These are phyloP conservation scores for Eucalyptus cloeziana DNA, from an alignment of 345 rosid species.

Conservation along the genomic window DNA sequence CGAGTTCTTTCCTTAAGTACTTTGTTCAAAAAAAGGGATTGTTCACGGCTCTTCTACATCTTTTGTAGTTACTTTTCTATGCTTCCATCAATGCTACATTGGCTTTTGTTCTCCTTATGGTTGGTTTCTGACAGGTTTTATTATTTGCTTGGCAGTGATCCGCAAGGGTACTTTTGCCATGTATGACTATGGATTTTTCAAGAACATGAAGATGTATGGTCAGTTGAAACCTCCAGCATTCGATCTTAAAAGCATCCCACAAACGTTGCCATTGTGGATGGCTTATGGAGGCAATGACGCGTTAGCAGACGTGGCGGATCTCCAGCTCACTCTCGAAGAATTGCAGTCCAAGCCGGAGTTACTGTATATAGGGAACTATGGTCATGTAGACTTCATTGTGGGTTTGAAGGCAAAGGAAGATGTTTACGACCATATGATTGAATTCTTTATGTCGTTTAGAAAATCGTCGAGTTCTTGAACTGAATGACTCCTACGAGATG, in stretches of 20 bases:
- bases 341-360: constrained; percentile 44
- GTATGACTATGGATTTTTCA: constrained; percentile 66
- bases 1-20: neutral
- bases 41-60: neutral
- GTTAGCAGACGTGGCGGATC: constrained; percentile 60
- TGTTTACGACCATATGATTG: constrained; percentile 40
- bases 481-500: neutral
- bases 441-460: constrained; percentile 45
- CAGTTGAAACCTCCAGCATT: constrained; percentile 52
- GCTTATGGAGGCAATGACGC: constrained; percentile 73
- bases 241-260: constrained; percentile 49
- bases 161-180: constrained; percentile 75
- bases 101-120: neutral
- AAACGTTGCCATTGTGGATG: constrained; percentile 79
- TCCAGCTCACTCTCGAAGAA: constrained; percentile 48
- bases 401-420: constrained; percentile 54
- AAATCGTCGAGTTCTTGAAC: constrained; percentile 26
- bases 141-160: constrained; percentile 43
- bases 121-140: neutral
- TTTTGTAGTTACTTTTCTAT: neutral
- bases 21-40: neutral
- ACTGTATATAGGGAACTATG: constrained; percentile 63
- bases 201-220: constrained; percentile 51
- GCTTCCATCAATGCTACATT: neutral
- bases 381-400: constrained; percentile 61